A percentile compares a stretch with the other conserved stretches of the same genome.
Conservation (phyloP, 2,329 filamentous ascomycete genomes). For the Tolypocladium tropicale region DNA sequence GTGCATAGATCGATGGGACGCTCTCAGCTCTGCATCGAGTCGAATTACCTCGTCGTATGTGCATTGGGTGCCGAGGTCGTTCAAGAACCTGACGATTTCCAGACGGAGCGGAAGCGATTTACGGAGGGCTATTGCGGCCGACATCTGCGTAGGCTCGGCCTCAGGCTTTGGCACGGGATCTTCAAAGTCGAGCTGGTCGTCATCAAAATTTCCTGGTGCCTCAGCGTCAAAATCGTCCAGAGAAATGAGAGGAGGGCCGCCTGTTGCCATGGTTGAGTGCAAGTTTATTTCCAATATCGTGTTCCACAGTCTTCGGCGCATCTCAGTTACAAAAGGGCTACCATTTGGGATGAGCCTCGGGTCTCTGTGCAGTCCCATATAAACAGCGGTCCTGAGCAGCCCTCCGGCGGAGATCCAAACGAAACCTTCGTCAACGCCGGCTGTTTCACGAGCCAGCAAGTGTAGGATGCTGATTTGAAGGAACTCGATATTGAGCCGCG, state of each 20-base stretch:
- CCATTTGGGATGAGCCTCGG: conserved; percentile 27
- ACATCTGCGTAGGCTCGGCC: conserved; percentile 24
- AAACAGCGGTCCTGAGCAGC: conserved; percentile 33
- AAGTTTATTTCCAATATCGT: conserved; percentile 38
- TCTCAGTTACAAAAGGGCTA: conserved; percentile 28
- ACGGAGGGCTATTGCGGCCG: conserved; percentile 29
- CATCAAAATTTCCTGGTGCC: conserved; percentile 34
- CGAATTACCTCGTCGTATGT: conserved; percentile 34
- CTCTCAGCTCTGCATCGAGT: conserved; percentile 30
- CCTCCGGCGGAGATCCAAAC: conserved; percentile 36
- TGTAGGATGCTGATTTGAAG: conserved; percentile 37
- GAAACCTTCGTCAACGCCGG: conserved; percentile 29
- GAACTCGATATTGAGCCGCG: conserved; percentile 33
- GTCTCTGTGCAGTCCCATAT: conserved; percentile 41
- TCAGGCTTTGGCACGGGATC: conserved; percentile 20
- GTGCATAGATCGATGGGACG: conserved; percentile 29
- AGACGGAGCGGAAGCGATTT: conserved; percentile 32
- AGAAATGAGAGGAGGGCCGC: conserved; percentile 33
- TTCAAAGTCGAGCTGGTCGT: conserved; percentile 31
- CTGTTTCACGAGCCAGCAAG: conserved; percentile 29
- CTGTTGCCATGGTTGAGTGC: conserved; percentile 26
- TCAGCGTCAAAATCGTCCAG: conserved; percentile 36
- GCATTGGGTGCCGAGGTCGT: conserved; percentile 23
- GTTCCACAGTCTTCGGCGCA: conserved; percentile 41
- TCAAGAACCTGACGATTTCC: conserved; percentile 29